phyloP scores from a whole-genome alignment of 805 yeast genomes.

The Hanseniaspora clermontiae region DNA sequence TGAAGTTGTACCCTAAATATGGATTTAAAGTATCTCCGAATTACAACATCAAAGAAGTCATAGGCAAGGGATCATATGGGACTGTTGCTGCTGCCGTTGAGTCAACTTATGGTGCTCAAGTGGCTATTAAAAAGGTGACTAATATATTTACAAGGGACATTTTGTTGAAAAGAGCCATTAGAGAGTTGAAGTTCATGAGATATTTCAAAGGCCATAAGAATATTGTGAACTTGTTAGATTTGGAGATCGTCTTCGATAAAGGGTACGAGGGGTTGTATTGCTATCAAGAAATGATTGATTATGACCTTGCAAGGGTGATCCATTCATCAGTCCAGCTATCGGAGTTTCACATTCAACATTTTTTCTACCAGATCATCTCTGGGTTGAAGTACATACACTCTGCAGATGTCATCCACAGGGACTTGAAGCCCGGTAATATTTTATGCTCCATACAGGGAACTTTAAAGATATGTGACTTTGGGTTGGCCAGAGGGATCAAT shows the following conservation, averaged over 20 bases:
- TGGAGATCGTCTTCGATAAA: slow-evolving; percentile 50
- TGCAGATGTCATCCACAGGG: slow-evolving; percentile 86
- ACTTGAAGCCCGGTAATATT: slow-evolving; percentile 83
- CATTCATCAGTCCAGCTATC: slow-evolving; percentile 64
- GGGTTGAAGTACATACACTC: slow-evolving; percentile 83
- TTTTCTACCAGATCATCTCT: slow-evolving; percentile 69
- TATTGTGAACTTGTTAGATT: slow-evolving; percentile 59
- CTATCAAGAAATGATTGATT: slow-evolving; percentile 73
- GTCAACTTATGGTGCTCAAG: slow-evolving; percentile 24
- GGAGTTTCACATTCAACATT: slow-evolving; percentile 69
- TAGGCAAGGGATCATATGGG: slow-evolving; percentile 83
- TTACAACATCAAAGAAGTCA: slow-evolving; percentile 42
- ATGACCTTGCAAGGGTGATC: slow-evolving; percentile 70
- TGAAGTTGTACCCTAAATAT: slow-evolving; percentile 36
- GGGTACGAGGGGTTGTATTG: slow-evolving; percentile 84
- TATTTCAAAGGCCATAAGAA: slow-evolving; percentile 79
- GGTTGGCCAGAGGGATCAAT: slow-evolving; percentile 68
- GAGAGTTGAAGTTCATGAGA: slow-evolving; percentile 72
- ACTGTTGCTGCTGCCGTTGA: slow-evolving; percentile 61
- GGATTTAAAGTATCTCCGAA: slow-evolving; percentile 52
- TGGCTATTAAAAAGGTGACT: slow-evolving; percentile 75
- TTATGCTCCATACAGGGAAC: slow-evolving; percentile 61
- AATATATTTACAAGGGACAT: slow-evolving; percentile 56
- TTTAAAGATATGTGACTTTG: slow-evolving; percentile 85
- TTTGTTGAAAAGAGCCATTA: slow-evolving; percentile 61